Base-by-base conservation (phyloP, 1,284 basidiomycete species). In the Heliocybe sulcata region DNA sequence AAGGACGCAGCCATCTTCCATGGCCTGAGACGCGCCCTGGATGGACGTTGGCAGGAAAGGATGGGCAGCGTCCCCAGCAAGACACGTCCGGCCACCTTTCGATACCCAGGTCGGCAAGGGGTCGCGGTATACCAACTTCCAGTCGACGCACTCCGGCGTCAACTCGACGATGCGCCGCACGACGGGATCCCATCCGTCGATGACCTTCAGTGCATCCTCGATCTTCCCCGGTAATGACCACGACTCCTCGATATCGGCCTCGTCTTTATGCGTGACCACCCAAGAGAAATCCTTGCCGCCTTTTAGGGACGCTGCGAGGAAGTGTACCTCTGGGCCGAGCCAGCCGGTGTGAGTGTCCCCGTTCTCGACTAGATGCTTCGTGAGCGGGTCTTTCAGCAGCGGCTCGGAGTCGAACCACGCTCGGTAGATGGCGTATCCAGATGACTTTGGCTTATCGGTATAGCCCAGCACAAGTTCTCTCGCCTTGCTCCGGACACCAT, bases 41-140 rank as follows among this genome's bases (percentile, higher is more conserved):
- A 49, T 49, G 20, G 47, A 49, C 16, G 47, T 49, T 16, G 47
- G 47, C 14, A 49, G 47, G 47, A 49, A 49, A 4, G 47, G 47
- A n/a, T 49, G 47, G 6, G 47, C 47, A 12, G 47, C 47, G 20
- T 49, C 47, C 6, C 47, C 47, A 6, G 25, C 27, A 25, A 49
- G 47, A 25, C 47, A 49, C 23, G 47, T 49, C 27, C 47, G 16
- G 14, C 6, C 47, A 6, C 25, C 47, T 22, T 49, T 49, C 16
- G 47, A 49, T 14, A 49, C n/a, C 47, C 47, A 49, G 6, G 47
- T 59, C 29, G 59, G 61, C 0, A 62, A 55, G 10, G 62, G 62
- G 25, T 62, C 61, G 38, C 60, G 62, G 52, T 55, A 58, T 4
- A 64, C 58, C n/a, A 64, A 58, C 48, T 64, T 64, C 61, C 58